Evolutionary conservation across 1,284 basidiomycete species (phyloP).

Genomic region (Leccinum variabile): DNA sequence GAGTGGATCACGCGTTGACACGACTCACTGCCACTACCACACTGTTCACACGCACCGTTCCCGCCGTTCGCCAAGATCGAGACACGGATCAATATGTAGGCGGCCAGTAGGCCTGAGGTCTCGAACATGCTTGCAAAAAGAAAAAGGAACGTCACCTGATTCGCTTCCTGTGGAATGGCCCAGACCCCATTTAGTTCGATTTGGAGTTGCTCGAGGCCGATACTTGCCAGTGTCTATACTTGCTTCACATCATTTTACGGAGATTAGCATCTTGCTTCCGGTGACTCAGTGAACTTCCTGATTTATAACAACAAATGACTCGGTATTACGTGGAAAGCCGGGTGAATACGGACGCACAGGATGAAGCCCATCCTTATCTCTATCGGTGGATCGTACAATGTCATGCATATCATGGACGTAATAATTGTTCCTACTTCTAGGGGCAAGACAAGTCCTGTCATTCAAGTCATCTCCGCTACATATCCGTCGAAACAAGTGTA

Average conservation of each 20-base stretch:
- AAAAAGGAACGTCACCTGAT: conserved; percentile 6
- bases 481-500: not conserved
- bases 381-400: not conserved
- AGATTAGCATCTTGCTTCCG: not conserved
- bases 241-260: not conserved
- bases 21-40: not conserved
- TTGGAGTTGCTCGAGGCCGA: not conserved
- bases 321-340: not conserved
- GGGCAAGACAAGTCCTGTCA: not conserved
- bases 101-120: not conserved
- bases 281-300: not conserved
- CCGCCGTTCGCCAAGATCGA: not conserved
- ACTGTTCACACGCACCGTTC: not conserved
- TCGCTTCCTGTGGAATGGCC: conserved; percentile 11
- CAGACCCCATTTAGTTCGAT: not conserved
- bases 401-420: not conserved
- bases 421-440: not conserved
- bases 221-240: not conserved
- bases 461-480: not conserved
- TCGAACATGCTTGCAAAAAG: not conserved
- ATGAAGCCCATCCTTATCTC: not conserved
- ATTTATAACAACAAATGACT: not conserved
- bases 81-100: too few relatives aligned
- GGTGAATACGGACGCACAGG: not conserved
- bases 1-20: too few relatives aligned